phyloP scores from a whole-genome alignment of 176 grass and related monocot species.

The Cenchrus fungigraminus region DNA sequence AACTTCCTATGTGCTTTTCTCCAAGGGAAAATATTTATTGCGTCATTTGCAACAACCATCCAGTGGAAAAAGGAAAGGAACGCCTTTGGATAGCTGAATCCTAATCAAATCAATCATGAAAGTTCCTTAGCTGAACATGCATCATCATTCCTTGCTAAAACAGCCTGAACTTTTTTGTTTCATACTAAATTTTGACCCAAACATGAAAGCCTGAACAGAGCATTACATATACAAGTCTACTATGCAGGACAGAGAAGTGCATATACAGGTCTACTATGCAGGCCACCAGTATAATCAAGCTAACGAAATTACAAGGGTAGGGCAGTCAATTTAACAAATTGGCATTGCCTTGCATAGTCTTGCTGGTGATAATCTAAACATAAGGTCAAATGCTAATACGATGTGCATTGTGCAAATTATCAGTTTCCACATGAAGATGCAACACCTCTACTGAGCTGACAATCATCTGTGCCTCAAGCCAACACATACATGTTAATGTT shows the following conservation, averaged over 20 bases:
- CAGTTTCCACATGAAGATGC: neutral
- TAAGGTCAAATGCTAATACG: neutral
- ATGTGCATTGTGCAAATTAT: neutral
- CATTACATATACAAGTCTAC: neutral
- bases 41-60: neutral
- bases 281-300: neutral
- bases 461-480: neutral
- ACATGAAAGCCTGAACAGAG: neutral
- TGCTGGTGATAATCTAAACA: neutral
- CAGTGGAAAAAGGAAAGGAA: neutral
- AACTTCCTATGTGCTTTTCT: neutral
- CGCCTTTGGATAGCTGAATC: neutral
- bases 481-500: neutral
- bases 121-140: neutral
- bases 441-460: neutral
- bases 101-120: neutral
- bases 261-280: neutral
- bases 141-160: neutral
- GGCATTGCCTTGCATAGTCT: neutral
- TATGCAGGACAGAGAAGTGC: neutral
- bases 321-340: neutral
- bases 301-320: neutral
- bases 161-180: neutral
- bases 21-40: neutral
- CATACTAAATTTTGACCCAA: neutral